Percentiles rank a stretch among this genome's conserved stretches.
These are phyloP conservation scores for Vitis hybrid DNA, from an alignment of 177 flowering plant species.

Conservation along the genomic window DNA sequence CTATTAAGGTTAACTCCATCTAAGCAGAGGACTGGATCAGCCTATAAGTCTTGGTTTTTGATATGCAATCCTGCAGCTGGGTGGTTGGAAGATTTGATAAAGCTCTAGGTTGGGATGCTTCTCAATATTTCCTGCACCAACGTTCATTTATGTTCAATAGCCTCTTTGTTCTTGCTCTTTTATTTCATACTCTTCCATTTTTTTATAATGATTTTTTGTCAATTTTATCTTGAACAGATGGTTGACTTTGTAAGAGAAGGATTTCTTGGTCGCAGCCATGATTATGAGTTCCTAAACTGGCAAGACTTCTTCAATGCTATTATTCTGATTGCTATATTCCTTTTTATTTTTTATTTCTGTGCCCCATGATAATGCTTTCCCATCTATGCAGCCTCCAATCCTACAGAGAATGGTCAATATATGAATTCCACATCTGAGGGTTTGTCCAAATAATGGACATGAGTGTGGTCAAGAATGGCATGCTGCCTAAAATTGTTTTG, in stretches of 20 bases:
- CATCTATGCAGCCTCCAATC: constrained; percentile 76
- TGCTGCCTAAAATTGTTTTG: constrained; percentile 95
- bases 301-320: constrained; percentile 25
- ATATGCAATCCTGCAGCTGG: no score
- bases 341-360: background rate
- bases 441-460: constrained; percentile 97
- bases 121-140: no score
- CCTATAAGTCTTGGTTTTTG: no score
- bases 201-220: background rate
- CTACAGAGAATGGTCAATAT: constrained; percentile 94
- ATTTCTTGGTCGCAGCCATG: constrained; percentile 94
- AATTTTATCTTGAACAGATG: constrained; percentile 58
- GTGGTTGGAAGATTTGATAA: no score
- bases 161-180: no score
- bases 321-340: constrained; percentile 7
- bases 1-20: background rate
- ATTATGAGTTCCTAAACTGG: constrained; percentile 77
- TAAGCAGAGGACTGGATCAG: no score
- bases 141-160: no score
- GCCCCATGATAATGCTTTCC: constrained; percentile 5
- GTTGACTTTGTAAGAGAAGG: constrained; percentile 99
- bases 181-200: no score
- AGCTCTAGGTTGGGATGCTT: no score
- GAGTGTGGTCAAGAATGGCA: constrained; percentile 89
- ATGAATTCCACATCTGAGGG: constrained; percentile 86